Percentiles rank a stretch among this genome's conserved stretches.
Conservation (phyloP, 768 basidiomycete genomes). For the Leccinum incarnatum region DNA sequence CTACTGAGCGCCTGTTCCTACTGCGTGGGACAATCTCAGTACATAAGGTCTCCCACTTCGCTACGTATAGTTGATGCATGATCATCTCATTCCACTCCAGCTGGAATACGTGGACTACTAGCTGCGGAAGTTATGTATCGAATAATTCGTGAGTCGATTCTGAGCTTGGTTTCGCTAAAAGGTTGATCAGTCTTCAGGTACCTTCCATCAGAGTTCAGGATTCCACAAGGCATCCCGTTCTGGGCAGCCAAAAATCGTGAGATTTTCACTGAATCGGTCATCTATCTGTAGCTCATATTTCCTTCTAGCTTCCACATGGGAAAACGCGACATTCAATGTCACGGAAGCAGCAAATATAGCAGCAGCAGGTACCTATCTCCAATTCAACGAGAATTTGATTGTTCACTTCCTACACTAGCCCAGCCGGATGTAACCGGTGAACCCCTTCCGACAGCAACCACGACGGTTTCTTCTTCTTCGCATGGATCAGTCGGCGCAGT, state of each 20-base stretch:
- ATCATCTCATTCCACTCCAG: constrained; percentile 12
- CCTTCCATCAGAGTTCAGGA: constrained; percentile 13
- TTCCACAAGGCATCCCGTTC: constrained; percentile 21
- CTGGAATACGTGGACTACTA: constrained; percentile 19
- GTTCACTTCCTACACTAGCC: not conserved
- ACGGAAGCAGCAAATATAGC: constrained; percentile 9
- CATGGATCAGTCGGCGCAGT: constrained; percentile 12
- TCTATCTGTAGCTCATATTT: not conserved
- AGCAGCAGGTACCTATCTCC: constrained; percentile 8
- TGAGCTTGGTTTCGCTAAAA: not conserved
- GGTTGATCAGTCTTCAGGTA: constrained; percentile 16
- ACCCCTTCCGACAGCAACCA: constrained; percentile 7
- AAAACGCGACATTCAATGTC: constrained; percentile 12
- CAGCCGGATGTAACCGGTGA: constrained; percentile 17
- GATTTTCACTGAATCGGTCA: not conserved
- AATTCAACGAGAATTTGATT: not conserved
- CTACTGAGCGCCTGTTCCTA: constrained; percentile 27
- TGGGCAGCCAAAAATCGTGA: constrained; percentile 26
- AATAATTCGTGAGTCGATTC: constrained; percentile 17
- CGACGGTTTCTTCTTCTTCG: constrained; percentile 10
- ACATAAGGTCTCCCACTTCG: constrained; percentile 13
- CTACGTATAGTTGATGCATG: not conserved
- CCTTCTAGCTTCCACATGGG: constrained; percentile 20
- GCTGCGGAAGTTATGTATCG: constrained; percentile 16
- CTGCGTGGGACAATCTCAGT: constrained; percentile 12